Evolutionary conservation across 2,329 filamentous ascomycete species (phyloP), one percentile per base, ranked within the genome.

Genomic region (Trichoderma koningiopsis): DNA sequence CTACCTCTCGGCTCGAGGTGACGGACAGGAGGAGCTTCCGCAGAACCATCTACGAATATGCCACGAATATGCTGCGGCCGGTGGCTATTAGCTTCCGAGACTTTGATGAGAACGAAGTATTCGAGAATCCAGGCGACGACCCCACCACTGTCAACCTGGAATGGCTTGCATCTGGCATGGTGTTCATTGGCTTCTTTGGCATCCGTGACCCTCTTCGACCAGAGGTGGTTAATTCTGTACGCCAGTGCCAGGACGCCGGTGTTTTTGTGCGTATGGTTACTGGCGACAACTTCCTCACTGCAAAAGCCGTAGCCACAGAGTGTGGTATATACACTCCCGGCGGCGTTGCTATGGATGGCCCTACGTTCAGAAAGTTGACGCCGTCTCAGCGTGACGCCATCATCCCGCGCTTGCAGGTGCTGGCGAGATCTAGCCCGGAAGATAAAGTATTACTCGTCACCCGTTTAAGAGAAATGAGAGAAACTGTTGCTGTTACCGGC

Each of bases 1-100:
- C 74, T 0, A 73, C 75, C 5, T 73, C 71, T 2, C 72, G 76
- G 3, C 72, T 81, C 2, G 75, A 75, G 1, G 76, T 78, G n/a
- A 74, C 77, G 1, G 75, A 77, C n/a, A 75, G 78, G 4, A 71
- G 72, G 24, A 76, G 75, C 52, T 74, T 81, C 22, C 73, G 76
- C n/a, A 74, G 72, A 19, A 79, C 77, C 0, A 81, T 81, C 10
- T 73, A 78, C 11, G 75, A 76, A 14, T 93, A 92, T 74, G 91
- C 91, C 1, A 86, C 85, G 7, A 86, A 88, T 10, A 91, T 91
- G 68, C 85, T 95, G 14, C 88, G 92, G 59, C 93, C 91, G 0
- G 93, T 95, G 66, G 91, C 88, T 22, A 84, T 94, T 72, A 85
- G 92, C 5, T 94, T 92, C 78, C 86, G 87, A 57, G 92, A 96